Conservation (phyloP, 768 basidiomycete genomes). For the Termitomyces sp. region DNA sequence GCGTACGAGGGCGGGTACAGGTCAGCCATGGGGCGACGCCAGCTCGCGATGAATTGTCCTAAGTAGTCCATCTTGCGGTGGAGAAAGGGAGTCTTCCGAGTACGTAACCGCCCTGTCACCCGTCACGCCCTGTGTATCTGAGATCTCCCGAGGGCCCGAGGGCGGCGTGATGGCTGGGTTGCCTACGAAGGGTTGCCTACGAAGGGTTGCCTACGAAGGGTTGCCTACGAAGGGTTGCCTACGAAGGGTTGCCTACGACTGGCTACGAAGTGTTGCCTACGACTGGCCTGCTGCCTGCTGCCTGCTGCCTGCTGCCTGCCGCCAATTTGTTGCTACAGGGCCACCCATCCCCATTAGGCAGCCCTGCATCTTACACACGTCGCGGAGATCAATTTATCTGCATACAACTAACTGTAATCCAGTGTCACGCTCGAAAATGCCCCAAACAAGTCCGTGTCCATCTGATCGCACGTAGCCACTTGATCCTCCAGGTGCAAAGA, state of each 20-base stretch:
- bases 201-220: too few species aligned
- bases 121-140: slow-evolving; percentile 7
- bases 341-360: slow-evolving; percentile 22
- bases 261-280: too few species aligned
- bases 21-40: slow-evolving; percentile 45
- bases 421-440: slow-evolving; percentile 89
- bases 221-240: too few species aligned
- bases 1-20: slow-evolving; percentile 46
- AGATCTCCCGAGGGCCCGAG: too few species aligned
- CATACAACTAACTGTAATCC: slow-evolving; percentile 60
- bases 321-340: slow-evolving; percentile 24
- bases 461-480: too few species aligned
- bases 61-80: slow-evolving; percentile 32
- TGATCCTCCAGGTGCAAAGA: slow-evolving; percentile 86
- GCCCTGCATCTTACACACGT: slow-evolving; percentile 17
- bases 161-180: too few species aligned
- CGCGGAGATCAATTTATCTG: slow-evolving; percentile 18
- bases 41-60: slow-evolving; percentile 16
- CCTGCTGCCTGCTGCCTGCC: too few species aligned
- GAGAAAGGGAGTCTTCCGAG: slow-evolving; percentile 40
- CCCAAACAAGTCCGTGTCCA: slow-evolving; percentile 77
- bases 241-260: too few species aligned
- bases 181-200: too few species aligned
- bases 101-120: slow-evolving; percentile 32
- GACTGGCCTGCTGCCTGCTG: too few species aligned